These are phyloP conservation scores for Pseudocercospora cruenta DNA, from an alignment of 2,329 filamentous ascomycete species.

Conservation along the genomic window DNA sequence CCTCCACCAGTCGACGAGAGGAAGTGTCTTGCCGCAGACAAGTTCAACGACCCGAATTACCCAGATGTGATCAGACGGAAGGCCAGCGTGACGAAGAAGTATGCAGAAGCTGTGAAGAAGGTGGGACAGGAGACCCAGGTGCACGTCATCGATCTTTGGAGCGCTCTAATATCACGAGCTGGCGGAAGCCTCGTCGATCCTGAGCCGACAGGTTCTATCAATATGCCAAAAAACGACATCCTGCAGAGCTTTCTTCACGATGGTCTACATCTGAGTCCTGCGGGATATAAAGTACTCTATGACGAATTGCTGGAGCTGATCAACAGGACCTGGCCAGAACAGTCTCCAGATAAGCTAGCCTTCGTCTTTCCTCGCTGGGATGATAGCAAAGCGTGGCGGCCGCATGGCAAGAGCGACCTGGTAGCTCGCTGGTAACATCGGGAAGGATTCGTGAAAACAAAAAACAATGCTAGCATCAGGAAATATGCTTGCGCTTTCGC, in stretches of 20 bases:
- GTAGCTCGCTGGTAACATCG: background rate
- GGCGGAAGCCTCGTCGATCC: conserved; percentile 51
- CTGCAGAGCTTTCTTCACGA: conserved; percentile 59
- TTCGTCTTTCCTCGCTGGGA: conserved; percentile 60
- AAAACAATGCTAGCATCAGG: background rate
- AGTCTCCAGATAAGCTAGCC: conserved; percentile 55
- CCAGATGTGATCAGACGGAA: conserved; percentile 49
- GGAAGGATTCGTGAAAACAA: background rate
- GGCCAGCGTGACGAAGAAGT: conserved; percentile 65
- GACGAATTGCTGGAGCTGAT: conserved; percentile 58
- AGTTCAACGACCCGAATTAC: conserved; percentile 20
- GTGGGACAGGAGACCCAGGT: conserved; percentile 61
- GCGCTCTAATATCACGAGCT: conserved; percentile 70
- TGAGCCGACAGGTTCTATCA: conserved; percentile 54
- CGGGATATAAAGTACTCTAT: conserved; percentile 61
- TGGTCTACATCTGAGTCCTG: conserved; percentile 62
- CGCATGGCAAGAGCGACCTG: background rate
- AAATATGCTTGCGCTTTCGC: background rate
- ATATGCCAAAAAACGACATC: conserved; percentile 61
- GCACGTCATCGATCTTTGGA: conserved; percentile 77
- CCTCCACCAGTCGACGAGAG: conserved; percentile 62
- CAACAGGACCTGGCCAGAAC: conserved; percentile 56
- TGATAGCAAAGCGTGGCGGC: conserved; percentile 29
- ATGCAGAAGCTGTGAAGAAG: conserved; percentile 66
- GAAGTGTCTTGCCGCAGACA: conserved; percentile 22